Percentiles rank a stretch among this genome's conserved stretches.
These are phyloP conservation scores for Xylaria hypoxylon DNA, from an alignment of 2,329 filamentous ascomycete species.

Conservation along the genomic window DNA sequence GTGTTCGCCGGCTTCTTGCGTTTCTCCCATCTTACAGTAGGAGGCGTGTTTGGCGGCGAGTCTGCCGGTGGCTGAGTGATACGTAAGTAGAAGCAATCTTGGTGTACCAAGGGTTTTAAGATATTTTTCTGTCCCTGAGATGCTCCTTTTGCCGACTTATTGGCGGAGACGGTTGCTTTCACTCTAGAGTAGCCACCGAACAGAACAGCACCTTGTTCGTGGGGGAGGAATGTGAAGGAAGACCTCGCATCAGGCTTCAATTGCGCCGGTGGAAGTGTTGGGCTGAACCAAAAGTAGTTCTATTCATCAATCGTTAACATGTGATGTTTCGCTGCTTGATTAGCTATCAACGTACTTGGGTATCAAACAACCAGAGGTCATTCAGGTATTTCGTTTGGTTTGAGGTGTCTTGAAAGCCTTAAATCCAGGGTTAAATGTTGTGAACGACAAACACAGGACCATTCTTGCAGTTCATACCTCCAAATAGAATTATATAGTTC, in stretches of 20 bases:
- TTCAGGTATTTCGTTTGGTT: constrained; percentile 93
- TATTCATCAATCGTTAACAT: constrained; percentile 51
- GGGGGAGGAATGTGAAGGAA: constrained; percentile 90
- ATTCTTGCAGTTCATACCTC: constrained; percentile 58
- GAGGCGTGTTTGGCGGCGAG: constrained; percentile 72
- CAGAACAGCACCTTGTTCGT: constrained; percentile 88
- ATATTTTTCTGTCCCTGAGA: constrained; percentile 75
- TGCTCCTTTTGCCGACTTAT: constrained; percentile 73
- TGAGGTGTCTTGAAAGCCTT: constrained; percentile 91
- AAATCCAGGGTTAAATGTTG: constrained; percentile 31
- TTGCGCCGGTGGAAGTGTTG: constrained; percentile 78
- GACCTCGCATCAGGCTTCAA: constrained; percentile 91
- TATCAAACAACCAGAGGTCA: constrained; percentile 97
- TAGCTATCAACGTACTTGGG: constrained; percentile 53
- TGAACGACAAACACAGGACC: neutral
- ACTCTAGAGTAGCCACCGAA: constrained; percentile 95
- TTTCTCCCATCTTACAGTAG: constrained; percentile 88
- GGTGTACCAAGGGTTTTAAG: constrained; percentile 88
- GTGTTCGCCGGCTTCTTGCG: constrained; percentile 92
- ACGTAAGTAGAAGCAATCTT: constrained; percentile 93
- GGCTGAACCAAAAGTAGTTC: constrained; percentile 85
- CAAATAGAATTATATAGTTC: constrained; percentile 95
- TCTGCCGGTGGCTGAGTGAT: constrained; percentile 79
- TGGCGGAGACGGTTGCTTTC: constrained; percentile 73
- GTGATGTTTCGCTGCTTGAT: neutral